Evolutionary conservation across 805 yeast species (phyloP), one percentile per base, ranked within the genome.

Genomic region (Peterozyma xylosa): DNA sequence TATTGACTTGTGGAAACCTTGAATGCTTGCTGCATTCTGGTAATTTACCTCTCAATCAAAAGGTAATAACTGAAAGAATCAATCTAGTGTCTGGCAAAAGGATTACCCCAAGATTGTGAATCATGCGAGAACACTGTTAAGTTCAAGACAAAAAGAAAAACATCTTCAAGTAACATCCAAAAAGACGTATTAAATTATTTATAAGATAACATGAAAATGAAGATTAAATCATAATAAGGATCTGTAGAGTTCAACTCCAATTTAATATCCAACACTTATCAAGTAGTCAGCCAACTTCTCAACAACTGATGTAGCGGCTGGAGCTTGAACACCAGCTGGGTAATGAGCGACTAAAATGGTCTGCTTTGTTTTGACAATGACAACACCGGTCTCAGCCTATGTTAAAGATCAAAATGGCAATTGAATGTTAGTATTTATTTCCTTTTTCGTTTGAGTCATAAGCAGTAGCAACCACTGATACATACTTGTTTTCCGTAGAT

Each of bases 241-340:
- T 21, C 27, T 21, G 27, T 7, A 7, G 7, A 21, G 27, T 21
- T 21, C 27, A 21, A 21, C 27, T 21, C 27, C 34, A 36, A 13
- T 4, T 57, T 73, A 91, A 66, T 86, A 90, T 47, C 88, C 86
- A 43, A 85, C 91, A 57, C 88, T 72, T 61, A 91, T 88, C 67
- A 93, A 76, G 60, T 93, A 90, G 63, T 93, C 98, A 39, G 96
- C 98, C 70, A 93, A 75, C 59, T 88, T 91, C 66, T 93, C 99
- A 45, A 91, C 96, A 50, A 90, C 86, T 57, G 84, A 79, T 47
- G 97, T 86, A 42, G 98, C 98, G 61, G 87, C 96, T 54, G 96
- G 96, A 30, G 98, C 87, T 63, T 82, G 91, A 39, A 86, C 84
- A 45, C 90, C 90, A 11, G 86, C 78, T 13, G 95, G 93, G 62